Conservation (phyloP, 1,139 yeast genomes). For the Hemisphaericaspora lyxosophila region DNA sequence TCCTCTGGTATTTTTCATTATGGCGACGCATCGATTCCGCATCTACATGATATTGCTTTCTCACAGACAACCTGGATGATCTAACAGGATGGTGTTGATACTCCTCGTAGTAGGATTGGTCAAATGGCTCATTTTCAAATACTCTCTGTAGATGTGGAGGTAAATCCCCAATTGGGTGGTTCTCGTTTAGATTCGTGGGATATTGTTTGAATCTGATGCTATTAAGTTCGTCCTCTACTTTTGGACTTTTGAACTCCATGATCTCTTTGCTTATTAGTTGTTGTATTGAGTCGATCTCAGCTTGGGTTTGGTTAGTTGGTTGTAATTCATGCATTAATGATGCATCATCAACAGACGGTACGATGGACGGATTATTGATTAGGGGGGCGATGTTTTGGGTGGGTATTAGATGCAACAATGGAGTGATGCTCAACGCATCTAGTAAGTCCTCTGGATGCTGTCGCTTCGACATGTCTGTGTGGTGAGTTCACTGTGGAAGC, state of each 20-base stretch:
- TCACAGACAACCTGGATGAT: slow-evolving; percentile 15
- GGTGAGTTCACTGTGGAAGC: too few relatives aligned
- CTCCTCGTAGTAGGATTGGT: not conserved
- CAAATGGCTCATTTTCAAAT: not conserved
- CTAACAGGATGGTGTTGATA: not conserved
- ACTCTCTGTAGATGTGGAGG: not conserved
- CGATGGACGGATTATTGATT: slow-evolving; percentile 11
- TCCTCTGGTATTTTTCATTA: slow-evolving; percentile 14
- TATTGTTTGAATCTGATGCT: slow-evolving; percentile 12
- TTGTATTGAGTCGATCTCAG: not conserved
- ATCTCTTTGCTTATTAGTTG: slow-evolving; percentile 19
- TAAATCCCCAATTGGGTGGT: not conserved
- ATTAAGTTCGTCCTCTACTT: slow-evolving; percentile 19
- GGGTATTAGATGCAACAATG: slow-evolving; percentile 31
- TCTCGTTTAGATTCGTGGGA: slow-evolving; percentile 6
- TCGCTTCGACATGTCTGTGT: slow-evolving; percentile 1
- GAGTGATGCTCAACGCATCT: slow-evolving; percentile 28
- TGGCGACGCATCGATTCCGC: slow-evolving; percentile 12
- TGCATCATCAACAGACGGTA: slow-evolving; percentile 5
- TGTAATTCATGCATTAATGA: not conserved
- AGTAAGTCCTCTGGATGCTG: slow-evolving; percentile 19
- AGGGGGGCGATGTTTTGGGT: slow-evolving; percentile 28
- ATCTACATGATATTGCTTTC: slow-evolving; percentile 16
- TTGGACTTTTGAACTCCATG: slow-evolving; percentile 15
- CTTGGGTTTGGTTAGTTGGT: not conserved